phyloP scores from a whole-genome alignment of 495 filamentous ascomycete genomes.

The Hypomontagnella monticulosa region DNA sequence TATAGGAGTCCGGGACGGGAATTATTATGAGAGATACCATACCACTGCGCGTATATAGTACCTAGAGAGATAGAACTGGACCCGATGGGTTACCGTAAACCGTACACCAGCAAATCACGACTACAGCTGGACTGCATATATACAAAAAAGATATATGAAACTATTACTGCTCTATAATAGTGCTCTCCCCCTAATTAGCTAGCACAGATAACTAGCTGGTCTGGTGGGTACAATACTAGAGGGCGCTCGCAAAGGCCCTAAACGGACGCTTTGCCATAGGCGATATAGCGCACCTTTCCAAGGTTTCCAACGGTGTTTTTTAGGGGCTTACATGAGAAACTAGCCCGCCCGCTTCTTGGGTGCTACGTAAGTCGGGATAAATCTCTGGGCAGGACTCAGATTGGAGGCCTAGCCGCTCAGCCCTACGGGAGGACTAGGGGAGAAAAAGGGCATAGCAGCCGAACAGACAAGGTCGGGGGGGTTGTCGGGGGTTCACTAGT shows the following conservation, averaged over 20 bases:
- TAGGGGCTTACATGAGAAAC: too few species aligned
- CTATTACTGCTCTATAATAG: not conserved
- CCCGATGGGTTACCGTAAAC: not conserved
- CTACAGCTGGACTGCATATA: slow-evolving; percentile 36
- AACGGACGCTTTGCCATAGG: not conserved
- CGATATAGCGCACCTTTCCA: too few species aligned
- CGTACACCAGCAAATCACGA: slow-evolving; percentile 12
- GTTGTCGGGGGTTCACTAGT: too few species aligned
- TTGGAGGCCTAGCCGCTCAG: not conserved
- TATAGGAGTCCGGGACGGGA: slow-evolving; percentile 18
- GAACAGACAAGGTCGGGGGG: slow-evolving; percentile 9
- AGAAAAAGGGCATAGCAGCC: not conserved
- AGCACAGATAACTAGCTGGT: too few species aligned
- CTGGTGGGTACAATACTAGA: not conserved
- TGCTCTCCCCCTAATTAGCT: too few species aligned
- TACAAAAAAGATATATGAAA: not conserved
- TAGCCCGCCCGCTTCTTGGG: not conserved
- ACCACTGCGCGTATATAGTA: slow-evolving; percentile 31
- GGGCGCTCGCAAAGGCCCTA: not conserved
- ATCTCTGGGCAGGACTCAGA: not conserved
- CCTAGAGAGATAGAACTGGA: slow-evolving; percentile 21
- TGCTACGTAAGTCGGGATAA: slow-evolving; percentile 2
- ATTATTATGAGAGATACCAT: slow-evolving; percentile 37
- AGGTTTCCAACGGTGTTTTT: too few species aligned
- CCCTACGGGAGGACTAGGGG: not conserved